A percentile compares a stretch with the other conserved stretches of the same genome.
phyloP scores from a whole-genome alignment of 2,329 filamentous ascomycete genomes.

The Xenosphaeropsis pyriputrescens region DNA sequence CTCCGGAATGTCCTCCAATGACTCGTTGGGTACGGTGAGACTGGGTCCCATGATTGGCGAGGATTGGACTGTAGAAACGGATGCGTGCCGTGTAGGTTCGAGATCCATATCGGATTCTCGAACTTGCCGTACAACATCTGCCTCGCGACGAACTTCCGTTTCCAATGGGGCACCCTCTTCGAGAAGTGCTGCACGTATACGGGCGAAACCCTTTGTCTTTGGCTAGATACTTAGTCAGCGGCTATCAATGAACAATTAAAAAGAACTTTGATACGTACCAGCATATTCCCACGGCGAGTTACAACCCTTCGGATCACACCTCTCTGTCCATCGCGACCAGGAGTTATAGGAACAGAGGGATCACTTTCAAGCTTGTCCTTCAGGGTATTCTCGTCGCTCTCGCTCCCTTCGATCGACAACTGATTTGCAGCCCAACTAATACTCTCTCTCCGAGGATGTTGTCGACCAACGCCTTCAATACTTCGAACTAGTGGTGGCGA shows the following conservation, averaged over 20 bases:
- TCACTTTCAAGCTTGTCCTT: slow-evolving; percentile 23
- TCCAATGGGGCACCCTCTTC: slow-evolving; percentile 85
- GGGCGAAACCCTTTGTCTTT: slow-evolving; percentile 90
- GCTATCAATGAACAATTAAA: neutral
- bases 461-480: slow-evolving; percentile 17
- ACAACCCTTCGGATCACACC: slow-evolving; percentile 73
- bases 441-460: slow-evolving; percentile 61
- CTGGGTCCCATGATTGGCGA: slow-evolving; percentile 52
- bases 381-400: slow-evolving; percentile 56
- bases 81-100: slow-evolving; percentile 27
- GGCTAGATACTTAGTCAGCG: slow-evolving; percentile 40
- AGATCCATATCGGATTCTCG: slow-evolving; percentile 71
- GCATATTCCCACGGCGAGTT: slow-evolving; percentile 72
- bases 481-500: slow-evolving; percentile 52
- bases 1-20: slow-evolving; percentile 57
- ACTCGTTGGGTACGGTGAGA: slow-evolving; percentile 27
- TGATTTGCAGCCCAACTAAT: slow-evolving; percentile 85
- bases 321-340: slow-evolving; percentile 41
- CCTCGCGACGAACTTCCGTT: slow-evolving; percentile 77
- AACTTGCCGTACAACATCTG: slow-evolving; percentile 90
- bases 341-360: slow-evolving; percentile 25
- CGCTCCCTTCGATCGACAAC: slow-evolving; percentile 67
- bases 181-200: slow-evolving; percentile 76
- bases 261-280: slow-evolving; percentile 40
- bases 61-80: slow-evolving; percentile 43